Evolutionary conservation across 2,329 filamentous ascomycete genomes (phyloP).

Genomic region (Colletotrichum coccodes): DNA sequence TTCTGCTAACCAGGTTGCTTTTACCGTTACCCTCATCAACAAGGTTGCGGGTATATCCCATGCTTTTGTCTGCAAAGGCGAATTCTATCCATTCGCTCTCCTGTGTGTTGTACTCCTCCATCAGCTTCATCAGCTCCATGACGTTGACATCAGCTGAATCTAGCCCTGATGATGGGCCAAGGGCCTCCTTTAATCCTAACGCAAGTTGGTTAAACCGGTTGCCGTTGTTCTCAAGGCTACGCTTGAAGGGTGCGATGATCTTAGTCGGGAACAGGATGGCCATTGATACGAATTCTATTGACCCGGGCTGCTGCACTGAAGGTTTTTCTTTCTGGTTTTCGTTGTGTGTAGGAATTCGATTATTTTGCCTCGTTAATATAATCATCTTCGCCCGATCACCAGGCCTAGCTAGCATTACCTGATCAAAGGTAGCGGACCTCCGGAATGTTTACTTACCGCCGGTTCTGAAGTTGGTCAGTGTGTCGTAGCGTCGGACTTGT

Average conservation of each 20-base stretch:
- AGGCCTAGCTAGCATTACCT: slow-evolving; percentile 19
- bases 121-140: slow-evolving; percentile 74
- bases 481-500: slow-evolving; percentile 13
- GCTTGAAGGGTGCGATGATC: slow-evolving; percentile 34
- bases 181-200: slow-evolving; percentile 74
- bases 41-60: slow-evolving; percentile 86
- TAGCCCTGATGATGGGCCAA: slow-evolving; percentile 85
- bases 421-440: slow-evolving; percentile 16
- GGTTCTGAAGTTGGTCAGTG: slow-evolving; percentile 33
- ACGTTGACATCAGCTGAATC: slow-evolving; percentile 85
- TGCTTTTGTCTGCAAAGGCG: slow-evolving; percentile 75
- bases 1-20: slow-evolving; percentile 71
- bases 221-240: slow-evolving; percentile 25
- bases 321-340: slow-evolving; percentile 2
- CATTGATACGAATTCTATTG: slow-evolving; percentile 40
- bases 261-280: slow-evolving; percentile 45
- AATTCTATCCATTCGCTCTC: slow-evolving; percentile 79
- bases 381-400: slow-evolving; percentile 19
- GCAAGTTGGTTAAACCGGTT: slow-evolving; percentile 77
- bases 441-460: slow-evolving; percentile 32
- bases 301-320: slow-evolving; percentile 15
- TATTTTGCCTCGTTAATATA: slow-evolving; percentile 13
- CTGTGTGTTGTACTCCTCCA: slow-evolving; percentile 78
- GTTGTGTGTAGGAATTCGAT: slow-evolving; percentile 26
- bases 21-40: slow-evolving; percentile 90